Evolutionary conservation across 176 grass and related monocot genomes (phyloP), one percentile per base, ranked within the genome.

Genomic region (Hordeum vulgare): DNA sequence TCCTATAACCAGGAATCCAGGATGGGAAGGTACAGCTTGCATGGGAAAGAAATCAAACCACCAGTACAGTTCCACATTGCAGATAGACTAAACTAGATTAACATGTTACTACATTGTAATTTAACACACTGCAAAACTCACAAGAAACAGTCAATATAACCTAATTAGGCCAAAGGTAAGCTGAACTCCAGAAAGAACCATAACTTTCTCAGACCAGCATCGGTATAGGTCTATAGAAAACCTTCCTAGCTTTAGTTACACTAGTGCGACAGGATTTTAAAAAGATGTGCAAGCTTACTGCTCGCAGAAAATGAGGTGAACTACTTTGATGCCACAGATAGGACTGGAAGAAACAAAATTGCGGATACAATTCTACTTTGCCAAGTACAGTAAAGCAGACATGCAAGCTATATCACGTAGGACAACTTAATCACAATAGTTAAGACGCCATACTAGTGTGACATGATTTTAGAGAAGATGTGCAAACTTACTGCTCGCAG

Each of bases 11-110:
- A 73, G 8, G 70, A 47, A 73, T 47, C 24, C 44, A 73, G 8
- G 70, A 47, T 18, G 23, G 3, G 8, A 70, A 54, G 21, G 4
- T 82, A 76, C 27, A 81, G 65, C 27, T 47, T 10, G 39, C 39
- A 61, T 60, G 41, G 5, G 4, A 61, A 81, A 60, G 14, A 76
- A 76, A 87, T 80, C 17, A 77, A 83, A 87, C 26, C n/a, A 7
- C 28, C 41, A 29, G 24, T 35, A 40, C 53, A 70, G 21, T 61
- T 74, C 17, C 25, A 81, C 39, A 70, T 44, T 25, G 31, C n/a
- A 61, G 11, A 24, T 24, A 78, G 28, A 49, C 21, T 61, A 70
- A 85, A 76, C 28, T 35, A 67, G 23, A 41, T 39, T 68, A 41
- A 21, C 26, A 80, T 5, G 24, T 20, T 40, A 71, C 20, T 9